A percentile compares a stretch with the other conserved stretches of the same genome.
phyloP scores from a whole-genome alignment of 2,329 filamentous ascomycete species.

The Pseudomassariella vexata region DNA sequence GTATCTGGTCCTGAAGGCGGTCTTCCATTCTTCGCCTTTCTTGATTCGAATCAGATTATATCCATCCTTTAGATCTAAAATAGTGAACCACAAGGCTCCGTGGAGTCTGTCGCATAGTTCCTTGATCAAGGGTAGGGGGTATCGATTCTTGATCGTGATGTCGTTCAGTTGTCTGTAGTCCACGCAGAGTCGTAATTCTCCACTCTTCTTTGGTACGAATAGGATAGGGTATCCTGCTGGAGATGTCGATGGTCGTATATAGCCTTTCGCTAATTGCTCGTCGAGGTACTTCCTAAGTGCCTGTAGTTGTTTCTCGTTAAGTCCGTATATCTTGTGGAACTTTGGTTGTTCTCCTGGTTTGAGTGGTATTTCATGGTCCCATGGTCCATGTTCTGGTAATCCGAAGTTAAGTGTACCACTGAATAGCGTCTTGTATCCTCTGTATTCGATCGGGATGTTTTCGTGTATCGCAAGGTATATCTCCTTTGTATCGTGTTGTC shows the following conservation, averaged over 20 bases:
- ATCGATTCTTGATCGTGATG: conserved; percentile 17
- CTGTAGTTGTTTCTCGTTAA: too few relatives aligned
- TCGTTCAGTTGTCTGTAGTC: conserved; percentile 19
- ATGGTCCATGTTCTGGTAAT: too few relatives aligned
- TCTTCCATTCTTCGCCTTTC: conserved; percentile 25
- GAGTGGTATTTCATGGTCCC: too few relatives aligned
- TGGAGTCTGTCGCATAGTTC: conserved; percentile 13
- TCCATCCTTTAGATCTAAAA: conserved; percentile 8
- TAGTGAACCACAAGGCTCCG: conserved; percentile 8
- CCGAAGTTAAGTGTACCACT: too few relatives aligned
- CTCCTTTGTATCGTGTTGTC: too few relatives aligned
- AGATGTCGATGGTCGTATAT: conserved; percentile 4
- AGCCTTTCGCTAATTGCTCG: conserved; percentile 1
- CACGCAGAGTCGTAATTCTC: conserved; percentile 13
- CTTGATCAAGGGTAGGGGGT: conserved; percentile 15
- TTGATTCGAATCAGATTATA: conserved; percentile 15
- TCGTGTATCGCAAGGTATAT: too few relatives aligned
- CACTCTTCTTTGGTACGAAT: conserved; percentile 14
- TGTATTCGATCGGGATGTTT: too few relatives aligned
- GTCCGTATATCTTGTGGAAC: too few relatives aligned
- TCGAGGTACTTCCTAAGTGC: too few relatives aligned
- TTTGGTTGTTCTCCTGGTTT: too few relatives aligned
- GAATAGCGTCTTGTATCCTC: too few relatives aligned
- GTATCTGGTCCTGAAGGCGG: conserved; percentile 17
- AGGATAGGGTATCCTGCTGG: conserved; percentile 4